Base-by-base conservation (phyloP, 2,329 filamentous ascomycete species). In the Epichloe gansuensis region DNA sequence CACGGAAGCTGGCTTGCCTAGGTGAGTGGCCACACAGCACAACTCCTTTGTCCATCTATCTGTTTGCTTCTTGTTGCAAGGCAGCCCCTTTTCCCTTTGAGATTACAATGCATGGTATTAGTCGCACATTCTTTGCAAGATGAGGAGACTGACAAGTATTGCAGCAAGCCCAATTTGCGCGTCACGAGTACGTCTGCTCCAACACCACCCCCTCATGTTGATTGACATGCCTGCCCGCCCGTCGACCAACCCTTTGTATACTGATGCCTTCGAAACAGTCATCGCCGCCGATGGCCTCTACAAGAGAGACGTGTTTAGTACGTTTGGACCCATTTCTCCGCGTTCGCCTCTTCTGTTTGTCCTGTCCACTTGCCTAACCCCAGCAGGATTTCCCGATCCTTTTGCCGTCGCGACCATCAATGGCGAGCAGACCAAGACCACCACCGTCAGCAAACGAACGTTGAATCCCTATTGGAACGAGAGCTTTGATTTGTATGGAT, bases 381-480 rank as follows among this genome's bases (percentile, higher is more conserved):
- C 35, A 46, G 17, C 53, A 97, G 93, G 91, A 66, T 95, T 97
- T 60, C 93, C 93, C 54, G 93, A 98, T 70, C 93, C 93, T 25
- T 98, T 98, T 67, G 91, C 93, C 45, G 93, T 98, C 58, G 91
- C 90, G 61, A 98, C 93, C 53, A 83, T 97, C 71, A 91, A 90
- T 71, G 93, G 93, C 68, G 93, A 98, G 71, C 93, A 98, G 74
- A 98, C 93, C 53, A 89, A 90, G 71, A 97, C 93, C n/a, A 98
- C 93, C 11, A 85, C 85, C 39, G 93, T 97, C 60, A 95, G 93
- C 69, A 97, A 96, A 73, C 87, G 93, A 72, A 97, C 93, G 11
- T 74, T 98, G 69, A 97, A 96, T 69, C 93, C 93, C n/a, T 98
- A 98, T 69, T 98, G 93, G 93, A 98, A 98, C 70, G 93, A 98